A percentile compares a stretch with the other conserved stretches of the same genome.
phyloP scores from a whole-genome alignment of 2,329 filamentous ascomycete species.

The Clarireedia monteithiana region DNA sequence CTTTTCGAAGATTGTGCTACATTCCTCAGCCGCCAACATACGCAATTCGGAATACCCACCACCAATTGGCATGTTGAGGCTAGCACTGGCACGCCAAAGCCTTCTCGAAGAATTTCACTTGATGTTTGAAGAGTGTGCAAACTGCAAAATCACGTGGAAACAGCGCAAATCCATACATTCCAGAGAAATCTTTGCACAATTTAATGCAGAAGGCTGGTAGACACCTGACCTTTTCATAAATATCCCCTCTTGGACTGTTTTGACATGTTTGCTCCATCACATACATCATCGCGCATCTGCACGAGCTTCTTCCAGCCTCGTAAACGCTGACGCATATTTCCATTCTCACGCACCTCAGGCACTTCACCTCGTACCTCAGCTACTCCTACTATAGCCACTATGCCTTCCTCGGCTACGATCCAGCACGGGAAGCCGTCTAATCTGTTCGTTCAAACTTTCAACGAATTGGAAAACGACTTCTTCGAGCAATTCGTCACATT shows the following conservation, averaged over 20 bases:
- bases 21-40: neutral
- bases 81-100: conserved; percentile 7
- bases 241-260: conserved; percentile 21
- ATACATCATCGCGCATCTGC: conserved; percentile 16
- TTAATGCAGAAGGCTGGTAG: conserved; percentile 25
- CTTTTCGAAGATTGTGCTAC: conserved; percentile 9
- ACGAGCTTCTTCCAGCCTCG: conserved; percentile 2
- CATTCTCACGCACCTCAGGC: conserved; percentile 10
- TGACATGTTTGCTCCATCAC: conserved; percentile 17
- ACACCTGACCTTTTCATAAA: conserved; percentile 23
- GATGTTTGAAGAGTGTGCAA: conserved; percentile 10
- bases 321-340: neutral
- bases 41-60: neutral
- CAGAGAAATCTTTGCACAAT: conserved; percentile 11
- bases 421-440: conserved; percentile 42
- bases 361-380: conserved; percentile 5
- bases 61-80: conserved; percentile 1
- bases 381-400: conserved; percentile 10
- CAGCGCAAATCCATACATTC: conserved; percentile 14
- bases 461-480: conserved; percentile 51
- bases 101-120: conserved; percentile 9
- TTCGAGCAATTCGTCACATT: conserved; percentile 57
- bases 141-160: conserved; percentile 5
- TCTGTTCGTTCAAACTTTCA: conserved; percentile 38
- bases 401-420: conserved; percentile 25